phyloP scores from a whole-genome alignment of 2,329 filamentous ascomycete species.

The Calonectria leucothoes region DNA sequence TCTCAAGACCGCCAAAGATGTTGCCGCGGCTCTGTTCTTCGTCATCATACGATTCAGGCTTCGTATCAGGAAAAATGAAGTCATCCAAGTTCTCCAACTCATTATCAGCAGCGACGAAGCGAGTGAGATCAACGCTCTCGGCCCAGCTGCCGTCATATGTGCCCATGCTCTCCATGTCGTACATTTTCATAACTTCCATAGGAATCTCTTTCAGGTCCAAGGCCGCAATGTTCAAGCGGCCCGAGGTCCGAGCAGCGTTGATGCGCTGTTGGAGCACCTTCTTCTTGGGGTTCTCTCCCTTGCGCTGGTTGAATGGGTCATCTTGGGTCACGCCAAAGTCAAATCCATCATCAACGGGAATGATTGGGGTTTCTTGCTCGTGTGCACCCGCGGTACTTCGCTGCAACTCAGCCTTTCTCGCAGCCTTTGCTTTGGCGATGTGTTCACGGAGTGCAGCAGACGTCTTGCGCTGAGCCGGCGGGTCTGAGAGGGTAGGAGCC shows the following conservation, averaged over 20 bases:
- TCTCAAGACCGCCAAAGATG: conserved; percentile 85
- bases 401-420: conserved; percentile 68
- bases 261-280: conserved; percentile 81
- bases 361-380: conserved; percentile 47
- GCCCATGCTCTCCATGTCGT: conserved; percentile 78
- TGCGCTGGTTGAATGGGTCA: conserved; percentile 78
- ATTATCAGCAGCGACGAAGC: conserved; percentile 90
- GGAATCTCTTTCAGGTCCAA: conserved; percentile 85
- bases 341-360: conserved; percentile 57
- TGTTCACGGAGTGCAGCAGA: conserved; percentile 87
- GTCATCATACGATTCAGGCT: conserved; percentile 66
- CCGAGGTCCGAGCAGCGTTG: conserved; percentile 78
- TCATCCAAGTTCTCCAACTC: conserved; percentile 82
- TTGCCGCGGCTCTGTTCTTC: conserved; percentile 76
- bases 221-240: conserved; percentile 88
- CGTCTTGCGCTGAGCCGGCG: conserved; percentile 66
- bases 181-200: conserved; percentile 88
- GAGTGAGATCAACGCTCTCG: conserved; percentile 87
- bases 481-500: conserved; percentile 17
- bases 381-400: conserved; percentile 39
- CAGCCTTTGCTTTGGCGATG: conserved; percentile 92
- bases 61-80: conserved; percentile 80
- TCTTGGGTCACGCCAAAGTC: conserved; percentile 63
- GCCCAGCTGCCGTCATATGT: conserved; percentile 80
- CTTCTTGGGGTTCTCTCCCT: conserved; percentile 67